Evolutionary conservation across 163 green algal genomes (phyloP).

Genomic region (Scenedesmus sp.): DNA sequence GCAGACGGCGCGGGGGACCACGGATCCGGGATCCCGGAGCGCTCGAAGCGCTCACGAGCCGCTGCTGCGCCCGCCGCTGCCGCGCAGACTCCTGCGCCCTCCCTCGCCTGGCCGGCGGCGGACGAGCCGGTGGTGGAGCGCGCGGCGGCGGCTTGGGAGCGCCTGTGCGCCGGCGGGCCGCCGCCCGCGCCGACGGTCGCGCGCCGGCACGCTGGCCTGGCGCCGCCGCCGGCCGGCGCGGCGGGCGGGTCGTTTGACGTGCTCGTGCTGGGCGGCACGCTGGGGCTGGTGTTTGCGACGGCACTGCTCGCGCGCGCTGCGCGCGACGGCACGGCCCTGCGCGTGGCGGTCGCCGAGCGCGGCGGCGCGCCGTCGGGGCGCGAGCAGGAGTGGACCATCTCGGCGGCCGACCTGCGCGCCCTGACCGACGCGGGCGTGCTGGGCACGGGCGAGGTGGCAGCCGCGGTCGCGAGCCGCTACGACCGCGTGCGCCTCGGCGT

Average conservation of each 20-base stretch:
- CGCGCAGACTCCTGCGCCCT: too few relatives aligned
- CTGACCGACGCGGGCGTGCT: constrained; percentile 25
- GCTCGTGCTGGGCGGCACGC: constrained; percentile 37
- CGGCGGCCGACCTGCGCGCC: constrained; percentile 4
- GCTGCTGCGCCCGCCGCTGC: too few relatives aligned
- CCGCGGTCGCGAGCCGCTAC: constrained; percentile 6
- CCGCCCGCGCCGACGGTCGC: not conserved
- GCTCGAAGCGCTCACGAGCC: too few relatives aligned
- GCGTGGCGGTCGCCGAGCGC: constrained; percentile 39
- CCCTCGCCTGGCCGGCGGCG: too few relatives aligned
- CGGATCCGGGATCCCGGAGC: too few relatives aligned
- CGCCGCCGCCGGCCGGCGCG: not conserved
- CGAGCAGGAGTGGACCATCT: constrained; percentile 41
- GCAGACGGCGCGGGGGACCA: too few relatives aligned
- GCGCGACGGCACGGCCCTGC: not conserved
- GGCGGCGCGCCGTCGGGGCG: constrained; percentile 19
- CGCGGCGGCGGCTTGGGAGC: constrained; percentile 18
- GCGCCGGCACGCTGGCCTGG: not conserved
- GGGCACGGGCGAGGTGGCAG: not conserved
- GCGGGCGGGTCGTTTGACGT: constrained; percentile 5
- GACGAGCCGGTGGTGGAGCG: constrained; percentile 1
- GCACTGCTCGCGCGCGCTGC: constrained; percentile 11
- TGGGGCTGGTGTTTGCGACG: constrained; percentile 35
- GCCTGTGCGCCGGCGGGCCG: constrained; percentile 5
- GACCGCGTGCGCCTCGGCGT: constrained; percentile 19